These are phyloP conservation scores for Plenodomus biglobosus DNA, from an alignment of 2,329 filamentous ascomycete species.

Conservation along the genomic window DNA sequence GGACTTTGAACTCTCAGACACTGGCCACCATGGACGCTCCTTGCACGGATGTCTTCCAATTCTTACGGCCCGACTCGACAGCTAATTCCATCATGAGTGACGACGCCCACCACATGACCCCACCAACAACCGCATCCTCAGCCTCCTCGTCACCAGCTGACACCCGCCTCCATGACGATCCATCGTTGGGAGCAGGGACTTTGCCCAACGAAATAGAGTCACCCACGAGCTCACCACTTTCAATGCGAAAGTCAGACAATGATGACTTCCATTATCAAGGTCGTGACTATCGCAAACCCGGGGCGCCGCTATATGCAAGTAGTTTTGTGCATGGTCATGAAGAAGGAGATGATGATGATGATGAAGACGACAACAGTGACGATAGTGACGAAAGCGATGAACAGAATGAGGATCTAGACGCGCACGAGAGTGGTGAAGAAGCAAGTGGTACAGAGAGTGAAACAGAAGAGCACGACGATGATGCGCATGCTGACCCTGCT, in stretches of 20 bases:
- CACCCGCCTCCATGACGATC: constrained; percentile 14
- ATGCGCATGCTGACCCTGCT: constrained; percentile 10
- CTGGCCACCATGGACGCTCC: constrained; percentile 21
- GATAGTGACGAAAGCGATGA: constrained; percentile 13
- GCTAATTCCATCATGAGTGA: constrained; percentile 12
- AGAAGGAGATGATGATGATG: too few relatives aligned
- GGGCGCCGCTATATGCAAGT: constrained; percentile 36
- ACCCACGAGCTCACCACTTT: constrained; percentile 35
- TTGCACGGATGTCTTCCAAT: constrained; percentile 36
- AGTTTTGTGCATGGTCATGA: constrained; percentile 35
- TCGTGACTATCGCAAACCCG: constrained; percentile 20
- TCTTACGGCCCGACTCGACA: constrained; percentile 18
- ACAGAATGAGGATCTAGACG: constrained; percentile 13
- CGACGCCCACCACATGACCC: constrained; percentile 14
- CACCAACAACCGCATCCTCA: constrained; percentile 25
- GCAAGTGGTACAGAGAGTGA: constrained; percentile 11
- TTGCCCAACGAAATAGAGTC: constrained; percentile 20
- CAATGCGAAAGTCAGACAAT: constrained; percentile 17
- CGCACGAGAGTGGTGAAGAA: constrained; percentile 13
- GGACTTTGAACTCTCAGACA: constrained; percentile 8
- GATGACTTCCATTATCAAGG: constrained; percentile 12
- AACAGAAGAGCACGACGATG: constrained; percentile 23
- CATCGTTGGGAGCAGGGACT: constrained; percentile 30
- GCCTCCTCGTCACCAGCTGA: constrained; percentile 23
- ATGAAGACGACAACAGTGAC: constrained; percentile 13